Base-by-base conservation (phyloP, 2,329 filamentous ascomycete genomes). In the Hymenoscyphus albidus region DNA sequence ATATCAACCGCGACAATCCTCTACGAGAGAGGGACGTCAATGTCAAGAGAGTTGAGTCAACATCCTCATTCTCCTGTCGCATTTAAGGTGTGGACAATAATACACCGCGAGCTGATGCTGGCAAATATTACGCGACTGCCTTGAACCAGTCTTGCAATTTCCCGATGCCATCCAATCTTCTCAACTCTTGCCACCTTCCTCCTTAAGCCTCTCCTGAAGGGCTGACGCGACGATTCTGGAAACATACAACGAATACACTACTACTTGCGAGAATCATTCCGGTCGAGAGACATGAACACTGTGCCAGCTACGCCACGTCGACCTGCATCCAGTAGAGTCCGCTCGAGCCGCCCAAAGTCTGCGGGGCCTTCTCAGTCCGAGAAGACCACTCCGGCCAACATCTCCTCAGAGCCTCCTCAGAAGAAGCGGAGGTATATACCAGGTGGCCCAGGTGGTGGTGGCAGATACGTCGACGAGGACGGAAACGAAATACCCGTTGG, bases 391-490 rank as follows among this genome's bases (percentile, higher is more conserved):
- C 65, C 61, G 48, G 66, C 63, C 14, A 70, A 70, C 22, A 66
- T 64, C 27, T 66, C 70, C 31, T 74, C 72, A 6, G 73, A 75
- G 58, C 73, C 74, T 40, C 87, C 89, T 13, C 82, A 82, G 0
- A 93, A 92, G 78, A 86, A 85, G 74, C 83, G 88, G 70, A 73
- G 87, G 77, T 97, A 97, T 79, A 85, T 96, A 58, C 92, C 94
- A 40, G 93, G 93, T 58, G 93, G 92, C 2, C 89, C 92, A 64
- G 92, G 92, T 48, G 93, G 93, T 57, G 92, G 93, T 64, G 92
- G 93, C 22, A 83, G 93, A 74, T 96, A 93, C 76, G 81, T 95
- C 42, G 91, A 96, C 70, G 83, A 88, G 63, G 86, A 92, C 64
- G 84, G 85, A 61, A 80, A 83, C 65, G 86, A 89, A 68, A 84